Evolutionary conservation across 176 grass and related monocot species (phyloP).

Genomic region (Cenchrus fungigraminus): DNA sequence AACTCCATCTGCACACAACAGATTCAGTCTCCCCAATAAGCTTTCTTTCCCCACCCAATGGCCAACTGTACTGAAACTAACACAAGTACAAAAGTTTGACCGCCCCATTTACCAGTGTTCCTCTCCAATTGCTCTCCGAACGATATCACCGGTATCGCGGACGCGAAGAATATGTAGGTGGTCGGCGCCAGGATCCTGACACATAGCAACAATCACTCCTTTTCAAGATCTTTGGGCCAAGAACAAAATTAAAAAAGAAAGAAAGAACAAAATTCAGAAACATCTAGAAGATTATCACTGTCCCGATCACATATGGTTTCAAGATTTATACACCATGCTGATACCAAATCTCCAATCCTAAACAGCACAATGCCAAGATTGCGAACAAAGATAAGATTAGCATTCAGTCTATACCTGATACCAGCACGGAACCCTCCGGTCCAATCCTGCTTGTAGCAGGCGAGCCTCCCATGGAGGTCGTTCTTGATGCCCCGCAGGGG

Average conservation of each 20-base stretch:
- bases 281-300: background rate
- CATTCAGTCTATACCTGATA: conserved; percentile 61
- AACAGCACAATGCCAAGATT: conserved; percentile 35
- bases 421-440: conserved; percentile 74
- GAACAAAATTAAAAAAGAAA: conserved; percentile 7
- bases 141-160: conserved; percentile 97
- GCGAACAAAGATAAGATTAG: background rate
- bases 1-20: conserved; percentile 71
- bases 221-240: conserved; percentile 52
- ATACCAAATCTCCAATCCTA: background rate
- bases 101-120: conserved; percentile 67
- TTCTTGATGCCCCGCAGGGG: conserved; percentile 86
- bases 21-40: conserved; percentile 30
- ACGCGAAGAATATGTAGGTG: conserved; percentile 99
- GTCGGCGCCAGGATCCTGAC: conserved; percentile 92
- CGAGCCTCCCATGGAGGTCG: conserved; percentile 74
- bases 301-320: background rate
- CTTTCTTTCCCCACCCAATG: background rate
- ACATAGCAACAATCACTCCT: background rate
- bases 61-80: conserved; percentile 23
- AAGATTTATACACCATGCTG: conserved; percentile 14
- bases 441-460: conserved; percentile 99
- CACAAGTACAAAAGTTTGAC: conserved; percentile 4
- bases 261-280: conserved; percentile 19
- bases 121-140: conserved; percentile 97